Evolutionary conservation across 768 basidiomycete species (phyloP), one percentile per base, ranked within the genome.

Genomic region (Royoungia palumana): DNA sequence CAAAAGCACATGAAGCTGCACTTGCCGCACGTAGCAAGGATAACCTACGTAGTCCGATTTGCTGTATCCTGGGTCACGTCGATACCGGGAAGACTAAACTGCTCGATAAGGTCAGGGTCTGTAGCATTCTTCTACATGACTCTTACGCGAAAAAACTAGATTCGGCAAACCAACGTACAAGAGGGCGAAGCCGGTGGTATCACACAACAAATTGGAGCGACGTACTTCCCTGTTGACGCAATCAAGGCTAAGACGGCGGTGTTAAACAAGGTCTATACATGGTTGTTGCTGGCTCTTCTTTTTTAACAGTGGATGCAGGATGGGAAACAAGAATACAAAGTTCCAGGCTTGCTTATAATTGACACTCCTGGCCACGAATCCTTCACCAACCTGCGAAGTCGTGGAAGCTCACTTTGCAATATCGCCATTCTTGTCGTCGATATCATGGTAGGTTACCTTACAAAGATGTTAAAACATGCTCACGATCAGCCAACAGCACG

Each of bases 131-230:
- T 19, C 39, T 12, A 12, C 10, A 32, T 17, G 14, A 28, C 42
- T 51, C 53, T 51, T 48, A 53, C 35, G 32, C 21, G 32, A 24
- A 47, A 22, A 24, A 27, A 38, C 7, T 56, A 96, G 93, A 99
- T 99, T 66, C 94, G 96, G 58, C 95, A 98, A 86, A 98, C 95
- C 5, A 97, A 97, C 58, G 96, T 99, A 19, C 94, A 97, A 70
- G 96, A 97, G 66, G 96, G 96, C 46, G 96, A 99, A 80, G 96
- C 96, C 3, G 96, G 96, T 57, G 96, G 96, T 73, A 99, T 99
- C 68, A 99, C 96, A 0, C 96, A 98, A 69, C 96, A 99, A 68
- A 99, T 99, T 57, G 96, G 96, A 76, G 96, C 96, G 19, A 98
- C 96, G 0, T 99, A 94, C 75, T 98, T 99, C 83, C 96, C 96